Percentiles rank a stretch among this genome's conserved stretches.
Conservation (phyloP, 352 stramenopile genomes). For the Phytopythium vexans region DNA sequence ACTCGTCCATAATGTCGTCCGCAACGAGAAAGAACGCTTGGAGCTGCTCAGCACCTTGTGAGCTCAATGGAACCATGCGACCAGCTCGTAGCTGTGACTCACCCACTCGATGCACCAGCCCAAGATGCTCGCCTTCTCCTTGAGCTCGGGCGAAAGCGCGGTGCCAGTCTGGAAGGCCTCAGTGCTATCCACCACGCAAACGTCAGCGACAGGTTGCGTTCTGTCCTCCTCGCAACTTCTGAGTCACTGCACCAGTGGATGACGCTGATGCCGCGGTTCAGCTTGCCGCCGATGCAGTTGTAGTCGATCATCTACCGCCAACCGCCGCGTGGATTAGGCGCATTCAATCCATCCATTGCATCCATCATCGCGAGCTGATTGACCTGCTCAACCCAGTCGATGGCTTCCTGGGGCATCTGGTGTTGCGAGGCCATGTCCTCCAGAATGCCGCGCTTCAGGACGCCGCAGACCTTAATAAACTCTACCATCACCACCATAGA, state of each 20-base stretch:
- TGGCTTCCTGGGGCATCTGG: constrained; percentile 70
- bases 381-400: constrained; percentile 72
- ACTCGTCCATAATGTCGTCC: constrained; percentile 99
- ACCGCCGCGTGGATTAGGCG: constrained; percentile 2
- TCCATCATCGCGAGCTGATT: background rate
- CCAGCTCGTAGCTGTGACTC: constrained; percentile 6
- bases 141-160: constrained; percentile 58
- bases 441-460: constrained; percentile 79
- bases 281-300: constrained; percentile 97
- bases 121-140: constrained; percentile 89
- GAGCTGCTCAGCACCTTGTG: constrained; percentile 46
- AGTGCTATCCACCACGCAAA: constrained; percentile 27
- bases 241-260: constrained; percentile 64
- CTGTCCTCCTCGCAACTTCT: too few relatives aligned
- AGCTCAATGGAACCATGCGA: background rate
- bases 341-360: constrained; percentile 10
- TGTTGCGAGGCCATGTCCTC: constrained; percentile 59
- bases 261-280: constrained; percentile 97
- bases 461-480: constrained; percentile 69
- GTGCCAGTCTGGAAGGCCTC: constrained; percentile 51
- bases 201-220: background rate
- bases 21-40: constrained; percentile 99
- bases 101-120: constrained; percentile 99
- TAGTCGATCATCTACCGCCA: constrained; percentile 86
- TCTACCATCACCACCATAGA: constrained; percentile 27